A percentile compares a stretch with the other conserved stretches of the same genome.
These are phyloP conservation scores for Eimeria sp. DNA, from an alignment of 169 alveolate species.

Conservation along the genomic window DNA sequence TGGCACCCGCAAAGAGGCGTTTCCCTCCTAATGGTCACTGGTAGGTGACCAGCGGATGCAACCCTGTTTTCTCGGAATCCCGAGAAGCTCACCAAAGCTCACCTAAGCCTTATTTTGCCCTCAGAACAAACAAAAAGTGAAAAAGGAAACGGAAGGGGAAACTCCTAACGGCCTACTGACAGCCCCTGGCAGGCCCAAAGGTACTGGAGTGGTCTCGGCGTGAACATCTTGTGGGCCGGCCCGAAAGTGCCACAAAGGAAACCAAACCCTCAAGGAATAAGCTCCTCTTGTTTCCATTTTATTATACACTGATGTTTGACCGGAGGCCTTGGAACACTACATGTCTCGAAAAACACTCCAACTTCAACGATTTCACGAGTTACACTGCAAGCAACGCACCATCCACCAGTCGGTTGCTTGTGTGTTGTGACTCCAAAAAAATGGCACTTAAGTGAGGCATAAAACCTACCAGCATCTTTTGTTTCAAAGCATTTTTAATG, in stretches of 20 bases:
- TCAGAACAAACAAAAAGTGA: slow-evolving; percentile 3
- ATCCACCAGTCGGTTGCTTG: neutral
- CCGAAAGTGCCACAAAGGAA: neutral
- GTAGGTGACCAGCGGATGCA: slow-evolving; percentile 18
- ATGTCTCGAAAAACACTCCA: neutral
- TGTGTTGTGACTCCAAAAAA: neutral
- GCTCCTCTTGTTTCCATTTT: neutral
- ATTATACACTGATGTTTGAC: neutral
- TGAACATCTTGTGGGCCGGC: neutral
- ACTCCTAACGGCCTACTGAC: neutral
- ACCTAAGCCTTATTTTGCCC: neutral
- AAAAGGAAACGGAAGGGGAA: neutral
- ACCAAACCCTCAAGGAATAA: neutral
- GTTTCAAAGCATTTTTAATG: neutral
- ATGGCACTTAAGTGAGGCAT: neutral
- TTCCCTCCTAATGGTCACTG: slow-evolving; percentile 5
- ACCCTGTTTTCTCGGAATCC: neutral
- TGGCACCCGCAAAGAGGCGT: neutral
- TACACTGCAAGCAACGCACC: neutral
- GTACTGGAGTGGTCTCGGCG: slow-evolving; percentile 35
- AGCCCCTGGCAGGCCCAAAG: slow-evolving; percentile 8
- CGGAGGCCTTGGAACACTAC: neutral
- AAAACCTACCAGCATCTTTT: neutral
- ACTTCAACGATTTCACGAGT: neutral
- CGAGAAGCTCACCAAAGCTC: neutral